Conservation (phyloP, 129 eudicot genomes). For the Chrysanthemum makinoi region DNA sequence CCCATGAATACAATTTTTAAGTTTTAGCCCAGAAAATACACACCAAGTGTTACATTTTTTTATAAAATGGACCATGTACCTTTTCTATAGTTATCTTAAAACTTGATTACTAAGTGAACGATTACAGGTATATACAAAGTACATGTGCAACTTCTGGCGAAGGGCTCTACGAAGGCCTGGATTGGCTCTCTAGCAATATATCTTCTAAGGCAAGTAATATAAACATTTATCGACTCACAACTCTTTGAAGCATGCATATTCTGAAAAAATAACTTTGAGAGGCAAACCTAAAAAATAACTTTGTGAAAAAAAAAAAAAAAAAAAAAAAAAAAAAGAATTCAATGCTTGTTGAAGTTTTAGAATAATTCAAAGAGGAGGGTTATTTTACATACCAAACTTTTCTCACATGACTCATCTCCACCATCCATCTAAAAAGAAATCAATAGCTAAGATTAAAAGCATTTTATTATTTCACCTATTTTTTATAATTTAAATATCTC, state of each 20-base stretch:
- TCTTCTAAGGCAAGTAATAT: slow-evolving; percentile 45
- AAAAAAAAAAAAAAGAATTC: too few relatives aligned
- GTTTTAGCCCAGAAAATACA: neutral
- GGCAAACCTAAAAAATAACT: too few relatives aligned
- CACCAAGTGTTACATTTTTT: neutral
- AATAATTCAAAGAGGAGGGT: too few relatives aligned
- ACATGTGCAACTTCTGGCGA: slow-evolving; percentile 70
- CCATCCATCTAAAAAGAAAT: too few relatives aligned
- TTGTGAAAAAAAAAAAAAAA: too few relatives aligned
- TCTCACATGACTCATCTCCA: too few relatives aligned
- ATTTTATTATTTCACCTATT: too few relatives aligned
- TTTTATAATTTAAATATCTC: too few relatives aligned
- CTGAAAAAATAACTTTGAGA: neutral
- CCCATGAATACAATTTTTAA: neutral
- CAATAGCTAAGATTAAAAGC: too few relatives aligned
- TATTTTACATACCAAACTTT: too few relatives aligned
- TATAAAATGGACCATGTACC: neutral
- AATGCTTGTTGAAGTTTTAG: neutral
- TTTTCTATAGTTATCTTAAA: neutral
- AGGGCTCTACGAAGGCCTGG: slow-evolving; percentile 78
- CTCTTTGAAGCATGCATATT: neutral
- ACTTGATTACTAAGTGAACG: neutral
- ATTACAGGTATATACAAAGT: slow-evolving; percentile 65
- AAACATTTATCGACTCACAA: neutral
- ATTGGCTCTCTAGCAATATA: slow-evolving; percentile 63